Percentiles rank a stretch among this genome's conserved stretches.
phyloP scores from a whole-genome alignment of 2,329 filamentous ascomycete genomes.

The Pyrenophora teres region DNA sequence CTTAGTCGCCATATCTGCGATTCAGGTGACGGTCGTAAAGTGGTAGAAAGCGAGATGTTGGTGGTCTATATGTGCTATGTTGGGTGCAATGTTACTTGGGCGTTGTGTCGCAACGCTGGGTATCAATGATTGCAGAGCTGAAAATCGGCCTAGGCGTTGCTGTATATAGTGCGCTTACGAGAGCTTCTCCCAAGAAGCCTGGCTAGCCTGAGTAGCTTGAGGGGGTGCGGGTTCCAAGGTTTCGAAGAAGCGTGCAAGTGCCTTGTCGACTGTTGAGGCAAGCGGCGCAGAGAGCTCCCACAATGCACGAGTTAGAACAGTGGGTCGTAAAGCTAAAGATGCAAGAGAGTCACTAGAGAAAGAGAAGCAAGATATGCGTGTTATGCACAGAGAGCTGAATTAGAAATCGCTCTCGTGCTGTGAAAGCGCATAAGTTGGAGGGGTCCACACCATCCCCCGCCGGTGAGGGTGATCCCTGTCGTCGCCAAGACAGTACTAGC shows the following conservation, averaged over 20 bases:
- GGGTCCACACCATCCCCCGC: constrained; percentile 16
- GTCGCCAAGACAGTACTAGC: constrained; percentile 3
- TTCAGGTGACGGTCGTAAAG: neutral
- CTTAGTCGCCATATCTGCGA: constrained; percentile 12
- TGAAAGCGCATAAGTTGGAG: constrained; percentile 1
- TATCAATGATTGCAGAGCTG: constrained; percentile 1
- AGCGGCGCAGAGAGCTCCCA: constrained; percentile 8
- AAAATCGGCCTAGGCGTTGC: neutral
- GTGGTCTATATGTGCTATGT: neutral
- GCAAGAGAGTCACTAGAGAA: neutral
- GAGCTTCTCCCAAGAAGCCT: neutral
- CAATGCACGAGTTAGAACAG: constrained; percentile 3
- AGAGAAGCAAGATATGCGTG: neutral
- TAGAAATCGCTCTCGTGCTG: neutral
- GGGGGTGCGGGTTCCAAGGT: neutral
- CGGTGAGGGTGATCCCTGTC: constrained; percentile 4
- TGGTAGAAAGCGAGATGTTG: neutral
- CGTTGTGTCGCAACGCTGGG: constrained; percentile 15
- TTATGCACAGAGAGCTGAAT: neutral
- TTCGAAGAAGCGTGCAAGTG: neutral
- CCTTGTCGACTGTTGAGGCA: constrained; percentile 1
- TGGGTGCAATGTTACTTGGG: constrained; percentile 4
- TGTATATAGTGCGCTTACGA: neutral
- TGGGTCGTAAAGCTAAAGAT: neutral
- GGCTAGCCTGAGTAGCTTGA: neutral